Percentiles rank a stretch among this genome's conserved stretches.
phyloP scores from a whole-genome alignment of 495 filamentous ascomycete genomes.

The Tetracladium setigerum region DNA sequence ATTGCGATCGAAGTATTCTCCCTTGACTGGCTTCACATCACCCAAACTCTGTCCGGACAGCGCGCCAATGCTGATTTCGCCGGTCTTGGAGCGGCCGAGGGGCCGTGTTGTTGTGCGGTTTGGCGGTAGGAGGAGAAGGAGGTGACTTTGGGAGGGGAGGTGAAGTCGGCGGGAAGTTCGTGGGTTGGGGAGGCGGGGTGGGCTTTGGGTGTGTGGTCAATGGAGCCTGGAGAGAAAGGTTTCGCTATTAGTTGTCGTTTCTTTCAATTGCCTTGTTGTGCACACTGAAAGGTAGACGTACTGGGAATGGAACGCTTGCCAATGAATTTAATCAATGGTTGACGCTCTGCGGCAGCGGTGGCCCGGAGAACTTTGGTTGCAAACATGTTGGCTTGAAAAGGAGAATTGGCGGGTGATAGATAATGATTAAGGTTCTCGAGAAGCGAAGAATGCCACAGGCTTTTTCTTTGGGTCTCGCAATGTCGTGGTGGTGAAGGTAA shows the following conservation, averaged over 20 bases:
- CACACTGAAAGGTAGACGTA: slow-evolving; percentile 36
- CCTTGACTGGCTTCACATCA: slow-evolving; percentile 57
- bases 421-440: no score
- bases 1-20: slow-evolving; percentile 79
- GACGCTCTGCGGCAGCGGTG: slow-evolving; percentile 53
- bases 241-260: not conserved
- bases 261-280: slow-evolving; percentile 2
- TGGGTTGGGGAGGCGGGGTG: slow-evolving; percentile 40
- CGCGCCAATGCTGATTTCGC: slow-evolving; percentile 53
- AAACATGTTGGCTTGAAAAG: slow-evolving; percentile 34
- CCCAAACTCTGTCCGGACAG: slow-evolving; percentile 60
- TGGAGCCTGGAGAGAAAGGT: slow-evolving; percentile 42
- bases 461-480: no score
- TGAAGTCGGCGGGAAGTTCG: slow-evolving; percentile 28
- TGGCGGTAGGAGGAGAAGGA: slow-evolving; percentile 88
- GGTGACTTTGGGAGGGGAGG: slow-evolving; percentile 34
- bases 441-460: no score
- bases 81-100: slow-evolving; percentile 48
- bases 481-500: no score
- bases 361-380: slow-evolving; percentile 60
- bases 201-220: slow-evolving; percentile 64
- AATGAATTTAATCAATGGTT: slow-evolving; percentile 83
- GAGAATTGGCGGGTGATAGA: no score
- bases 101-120: slow-evolving; percentile 94
- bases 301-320: slow-evolving; percentile 79